Percentiles rank a stretch among this genome's conserved stretches.
phyloP scores from a whole-genome alignment of 1,284 basidiomycete genomes.

The Sanghuangporus weigelae region DNA sequence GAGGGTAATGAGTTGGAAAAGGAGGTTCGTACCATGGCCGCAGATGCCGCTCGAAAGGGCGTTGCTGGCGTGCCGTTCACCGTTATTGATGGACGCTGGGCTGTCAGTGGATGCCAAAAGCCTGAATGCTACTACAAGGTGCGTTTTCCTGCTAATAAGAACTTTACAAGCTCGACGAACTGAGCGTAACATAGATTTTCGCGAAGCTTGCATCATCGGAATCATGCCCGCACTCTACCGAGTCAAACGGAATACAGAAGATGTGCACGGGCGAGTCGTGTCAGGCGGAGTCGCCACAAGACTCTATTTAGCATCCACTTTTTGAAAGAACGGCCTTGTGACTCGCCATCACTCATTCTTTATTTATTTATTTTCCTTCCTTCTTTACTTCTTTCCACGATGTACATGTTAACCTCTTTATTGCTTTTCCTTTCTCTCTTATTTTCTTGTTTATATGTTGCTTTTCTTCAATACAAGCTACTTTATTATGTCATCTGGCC shows the following conservation, averaged over 20 bases:
- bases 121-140: slow-evolving; percentile 71
- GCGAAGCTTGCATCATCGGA: slow-evolving; percentile 9
- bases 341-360: background rate
- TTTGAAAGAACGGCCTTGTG: background rate
- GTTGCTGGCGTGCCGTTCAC: slow-evolving; percentile 78
- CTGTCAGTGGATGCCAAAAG: slow-evolving; percentile 68
- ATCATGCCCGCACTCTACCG: background rate
- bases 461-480: background rate
- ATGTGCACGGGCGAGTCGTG: background rate
- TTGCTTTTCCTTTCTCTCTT: background rate
- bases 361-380: background rate
- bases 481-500: background rate
- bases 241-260: background rate
- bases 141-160: slow-evolving; percentile 18
- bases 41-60: slow-evolving; percentile 61
- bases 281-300: background rate
- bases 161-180: background rate
- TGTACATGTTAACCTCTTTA: background rate
- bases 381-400: background rate
- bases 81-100: slow-evolving; percentile 77
- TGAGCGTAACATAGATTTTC: slow-evolving; percentile 2
- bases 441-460: background rate
- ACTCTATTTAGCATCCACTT: background rate
- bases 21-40: slow-evolving; percentile 65
- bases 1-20: slow-evolving; percentile 59